Evolutionary conservation across 2,329 filamentous ascomycete species (phyloP).

Genomic region (Neofusicoccum cordaticola): DNA sequence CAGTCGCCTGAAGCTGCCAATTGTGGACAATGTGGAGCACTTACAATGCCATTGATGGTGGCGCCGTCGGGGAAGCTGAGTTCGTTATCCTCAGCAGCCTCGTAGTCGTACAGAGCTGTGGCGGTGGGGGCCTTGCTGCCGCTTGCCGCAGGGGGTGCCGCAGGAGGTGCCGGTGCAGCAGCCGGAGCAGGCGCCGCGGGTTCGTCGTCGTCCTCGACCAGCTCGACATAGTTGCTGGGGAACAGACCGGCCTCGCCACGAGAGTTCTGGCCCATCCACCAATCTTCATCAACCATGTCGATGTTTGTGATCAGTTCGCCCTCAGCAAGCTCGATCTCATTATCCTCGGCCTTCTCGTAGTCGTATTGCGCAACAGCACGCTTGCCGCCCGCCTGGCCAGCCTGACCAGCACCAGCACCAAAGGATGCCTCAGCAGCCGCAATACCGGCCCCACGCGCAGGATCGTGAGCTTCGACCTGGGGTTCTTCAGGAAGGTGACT

Average conservation of each 20-base stretch:
- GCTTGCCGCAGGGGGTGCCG: constrained; percentile 32
- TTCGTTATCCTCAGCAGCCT: constrained; percentile 90
- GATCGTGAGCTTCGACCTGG: constrained; percentile 54
- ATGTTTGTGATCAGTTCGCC: constrained; percentile 88
- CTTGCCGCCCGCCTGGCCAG: constrained; percentile 53
- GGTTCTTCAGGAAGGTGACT: constrained; percentile 62
- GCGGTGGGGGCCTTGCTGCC: constrained; percentile 60
- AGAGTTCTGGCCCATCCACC: constrained; percentile 95
- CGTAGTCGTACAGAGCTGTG: constrained; percentile 89
- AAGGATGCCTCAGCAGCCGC: constrained; percentile 45
- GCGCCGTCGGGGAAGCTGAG: constrained; percentile 86
- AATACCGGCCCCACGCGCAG: constrained; percentile 53
- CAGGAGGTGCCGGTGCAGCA: constrained; percentile 28
- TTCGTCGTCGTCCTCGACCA: constrained; percentile 65
- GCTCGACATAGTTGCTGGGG: constrained; percentile 94
- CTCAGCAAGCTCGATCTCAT: constrained; percentile 88
- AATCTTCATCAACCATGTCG: constrained; percentile 96
- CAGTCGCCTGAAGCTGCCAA: background rate
- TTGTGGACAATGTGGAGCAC: constrained; percentile 30
- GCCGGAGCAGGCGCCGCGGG: constrained; percentile 32
- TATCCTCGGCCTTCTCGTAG: constrained; percentile 96
- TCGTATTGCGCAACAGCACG: constrained; percentile 85
- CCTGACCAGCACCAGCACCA: constrained; percentile 36
- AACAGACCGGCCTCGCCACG: constrained; percentile 85
- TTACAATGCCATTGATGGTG: constrained; percentile 73